These are phyloP conservation scores for Decorospora gaudefroyi DNA, from an alignment of 2,329 filamentous ascomycete genomes.

Conservation along the genomic window DNA sequence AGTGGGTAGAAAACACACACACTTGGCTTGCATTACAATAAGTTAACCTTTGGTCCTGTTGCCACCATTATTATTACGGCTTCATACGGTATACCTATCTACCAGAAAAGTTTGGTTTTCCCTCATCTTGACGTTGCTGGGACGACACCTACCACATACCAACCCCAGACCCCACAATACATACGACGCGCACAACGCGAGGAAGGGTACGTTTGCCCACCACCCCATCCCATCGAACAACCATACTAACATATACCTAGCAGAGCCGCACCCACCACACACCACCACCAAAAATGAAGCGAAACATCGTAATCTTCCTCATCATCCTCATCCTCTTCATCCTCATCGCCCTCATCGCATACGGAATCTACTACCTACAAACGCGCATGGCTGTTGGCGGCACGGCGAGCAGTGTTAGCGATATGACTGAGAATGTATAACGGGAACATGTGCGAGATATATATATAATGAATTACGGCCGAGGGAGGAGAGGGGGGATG, in stretches of 20 bases:
- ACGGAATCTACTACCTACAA: conserved; percentile 56
- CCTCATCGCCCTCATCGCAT: conserved; percentile 55
- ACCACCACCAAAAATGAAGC: conserved; percentile 50
- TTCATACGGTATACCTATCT: not conserved
- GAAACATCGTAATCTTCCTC: conserved; percentile 59
- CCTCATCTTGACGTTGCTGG: conserved; percentile 15
- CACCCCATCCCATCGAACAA: conserved; percentile 2
- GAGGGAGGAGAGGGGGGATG: too few species aligned
- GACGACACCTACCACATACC: conserved; percentile 8
- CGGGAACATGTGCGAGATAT: too few species aligned
- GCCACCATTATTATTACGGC: not conserved
- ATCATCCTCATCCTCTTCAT: conserved; percentile 60
- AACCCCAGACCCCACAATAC: too few species aligned
- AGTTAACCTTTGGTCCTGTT: not conserved
- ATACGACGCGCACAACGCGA: too few species aligned
- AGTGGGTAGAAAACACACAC: conserved; percentile 3
- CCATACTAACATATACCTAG: too few species aligned
- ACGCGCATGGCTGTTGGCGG: conserved; percentile 49
- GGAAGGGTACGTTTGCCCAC: not conserved
- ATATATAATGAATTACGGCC: too few species aligned
- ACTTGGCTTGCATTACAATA: conserved; percentile 20
- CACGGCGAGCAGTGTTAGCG: conserved; percentile 36
- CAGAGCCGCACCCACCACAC: not conserved
- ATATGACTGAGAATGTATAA: conserved; percentile 33
- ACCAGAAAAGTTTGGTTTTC: not conserved